Evolutionary conservation across 768 basidiomycete species (phyloP), one percentile per base, ranked within the genome.

Genomic region (Galerina marginata): DNA sequence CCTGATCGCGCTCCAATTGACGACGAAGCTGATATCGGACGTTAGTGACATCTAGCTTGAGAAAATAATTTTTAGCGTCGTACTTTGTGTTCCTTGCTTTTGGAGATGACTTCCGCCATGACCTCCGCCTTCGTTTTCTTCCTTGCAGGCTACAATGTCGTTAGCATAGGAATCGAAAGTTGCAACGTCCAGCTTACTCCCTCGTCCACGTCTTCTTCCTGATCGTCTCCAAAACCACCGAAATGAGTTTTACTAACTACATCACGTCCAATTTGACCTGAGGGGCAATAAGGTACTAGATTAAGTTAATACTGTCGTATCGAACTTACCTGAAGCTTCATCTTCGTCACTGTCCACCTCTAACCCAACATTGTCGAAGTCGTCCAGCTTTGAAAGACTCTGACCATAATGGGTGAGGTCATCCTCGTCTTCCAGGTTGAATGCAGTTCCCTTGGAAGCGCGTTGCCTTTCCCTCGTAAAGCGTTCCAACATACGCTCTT

Each of bases 61-160:
- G 59, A 36, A 39, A 75, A 20, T 16, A 56, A 42, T 38, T 10
- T 20, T n/a, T 39, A n/a, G 38, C 20, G 12, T 25, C 75, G 33
- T 66, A 94, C 96, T 81, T 96, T 98, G 78, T 99, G 88, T 51
- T 89, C 87, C 75, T 99, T 99, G 76, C 94, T 96, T 76, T 99
- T 99, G 1, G 94, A 92, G 46, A 99, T 93, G 37, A 99, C 92
- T 72, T 99, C 97, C 0, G 92, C 86, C 97, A 99, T 99, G 61
- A 98, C 93, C 69, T 99, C 96, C 2, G 92, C 90, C 75, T 96
- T 97, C 4, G 89, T 86, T 76, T 93, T 96, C 75, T 96, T 97
- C 60, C 88, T 81, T 47, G 85, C 85, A 7, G 90, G 90, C 92
- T 95, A 60, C 12, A 43, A 25, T 60, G 49, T 43, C n/a, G 47